phyloP scores from a whole-genome alignment of 1,284 basidiomycete species.

The Tremellales sp. region DNA sequence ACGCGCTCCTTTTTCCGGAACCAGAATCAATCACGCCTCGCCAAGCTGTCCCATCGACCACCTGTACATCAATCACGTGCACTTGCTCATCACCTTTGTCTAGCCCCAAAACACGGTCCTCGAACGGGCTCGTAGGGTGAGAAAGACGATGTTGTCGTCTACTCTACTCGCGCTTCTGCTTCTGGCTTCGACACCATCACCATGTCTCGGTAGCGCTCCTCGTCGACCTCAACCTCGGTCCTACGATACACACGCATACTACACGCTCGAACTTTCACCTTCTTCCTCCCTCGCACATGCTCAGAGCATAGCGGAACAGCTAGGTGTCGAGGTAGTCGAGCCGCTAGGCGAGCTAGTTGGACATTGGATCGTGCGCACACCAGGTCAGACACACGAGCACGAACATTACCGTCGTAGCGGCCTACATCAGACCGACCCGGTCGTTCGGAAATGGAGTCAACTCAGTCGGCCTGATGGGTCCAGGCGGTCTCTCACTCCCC shows the following conservation, averaged over 20 bases:
- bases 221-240: conserved; percentile 24
- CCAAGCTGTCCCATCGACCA: too few species aligned
- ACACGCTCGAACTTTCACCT: conserved; percentile 45
- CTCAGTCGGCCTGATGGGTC: conserved; percentile 3
- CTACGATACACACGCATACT: conserved; percentile 80
- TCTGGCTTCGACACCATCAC: conserved; percentile 10
- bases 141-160: conserved; percentile 12
- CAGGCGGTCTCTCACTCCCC: conserved; percentile 17
- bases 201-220: conserved; percentile 9
- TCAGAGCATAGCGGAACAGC: conserved; percentile 52
- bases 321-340: conserved; percentile 83
- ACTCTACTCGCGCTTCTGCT: conserved; percentile 12
- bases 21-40: too few species aligned
- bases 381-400: conserved; percentile 9
- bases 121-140: too few species aligned
- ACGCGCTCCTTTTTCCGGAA: too few species aligned
- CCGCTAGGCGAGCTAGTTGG: conserved; percentile 76
- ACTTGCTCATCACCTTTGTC: not conserved
- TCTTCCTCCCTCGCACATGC: conserved; percentile 55
- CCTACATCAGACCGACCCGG: conserved; percentile 22
- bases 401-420: conserved; percentile 13
- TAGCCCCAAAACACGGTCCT: too few species aligned
- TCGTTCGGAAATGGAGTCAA: conserved; percentile 23
- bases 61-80: too few species aligned
- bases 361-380: conserved; percentile 76